Conservation (phyloP, 768 basidiomycete species). For the Gloeopeniophorella convolvens region DNA sequence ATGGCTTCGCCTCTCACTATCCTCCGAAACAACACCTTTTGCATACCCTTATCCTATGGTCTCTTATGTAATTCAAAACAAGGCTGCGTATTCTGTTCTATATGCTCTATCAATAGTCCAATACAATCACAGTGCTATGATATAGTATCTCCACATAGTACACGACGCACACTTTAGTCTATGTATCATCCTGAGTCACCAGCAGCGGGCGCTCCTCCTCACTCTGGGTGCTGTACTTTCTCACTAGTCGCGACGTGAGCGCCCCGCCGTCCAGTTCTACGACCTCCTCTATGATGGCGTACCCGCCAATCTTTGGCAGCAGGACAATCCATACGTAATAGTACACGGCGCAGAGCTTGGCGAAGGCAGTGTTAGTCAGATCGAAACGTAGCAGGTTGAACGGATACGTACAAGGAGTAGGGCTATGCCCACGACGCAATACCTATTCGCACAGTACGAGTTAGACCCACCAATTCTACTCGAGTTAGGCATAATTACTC, state of each 20-base stretch:
- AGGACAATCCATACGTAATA: constrained; percentile 38
- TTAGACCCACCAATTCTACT: neutral
- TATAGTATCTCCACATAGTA: neutral
- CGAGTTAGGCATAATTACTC: neutral
- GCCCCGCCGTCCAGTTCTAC: constrained; percentile 15
- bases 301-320: constrained; percentile 38
- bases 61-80: too few relatives aligned
- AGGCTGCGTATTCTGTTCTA: too few relatives aligned
- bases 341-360: constrained; percentile 25
- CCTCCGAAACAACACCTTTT: neutral
- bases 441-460: constrained; percentile 16
- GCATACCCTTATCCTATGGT: too few relatives aligned
- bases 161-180: neutral
- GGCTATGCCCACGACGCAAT: constrained; percentile 26
- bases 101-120: neutral
- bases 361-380: neutral
- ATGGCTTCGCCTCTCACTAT: neutral
- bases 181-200: neutral
- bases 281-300: constrained; percentile 40
- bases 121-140: neutral
- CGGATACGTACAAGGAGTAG: constrained; percentile 24
- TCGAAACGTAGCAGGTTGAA: too few relatives aligned
- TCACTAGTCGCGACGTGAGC: constrained; percentile 15
- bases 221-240: constrained; percentile 6
- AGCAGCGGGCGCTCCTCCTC: constrained; percentile 20